Evolutionary conservation across 768 basidiomycete species (phyloP), one percentile per base, ranked within the genome.

Genomic region (Sutorius australiensis): DNA sequence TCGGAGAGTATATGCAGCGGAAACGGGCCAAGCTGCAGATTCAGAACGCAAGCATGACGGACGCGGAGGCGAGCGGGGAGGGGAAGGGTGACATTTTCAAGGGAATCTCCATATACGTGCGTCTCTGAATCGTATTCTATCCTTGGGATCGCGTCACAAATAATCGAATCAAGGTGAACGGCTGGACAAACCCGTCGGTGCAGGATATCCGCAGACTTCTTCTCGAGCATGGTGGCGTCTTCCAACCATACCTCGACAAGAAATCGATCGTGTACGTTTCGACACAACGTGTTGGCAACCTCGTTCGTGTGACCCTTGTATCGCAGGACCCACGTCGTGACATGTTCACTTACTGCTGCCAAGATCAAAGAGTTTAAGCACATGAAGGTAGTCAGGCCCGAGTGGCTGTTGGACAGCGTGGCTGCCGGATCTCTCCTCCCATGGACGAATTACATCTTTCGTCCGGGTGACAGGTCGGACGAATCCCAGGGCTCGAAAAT

Each of bases 11-110:
- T 64, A 92, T 97, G 91, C 70, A 77, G 3, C 77, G 93, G 54
- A 98, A 98, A 72, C 82, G 95, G 3, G 86, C 88, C 30, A 98
- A 98, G 68, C 68, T 98, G 45, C 89, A 89, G 60, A 83, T 92
- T 5, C 89, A 93, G 71, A 91, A 92, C 55, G 65, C 66, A 32
- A 67, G 70, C 50, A 62, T 79, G 34, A 62, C 78, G 33, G 64
- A 68, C 27, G 54, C 61, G 19, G 66, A 46, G 19, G 59, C 57
- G 14, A 53, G 57, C 30, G 53, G 46, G 3, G 56, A 60, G 8
- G 56, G 38, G 17, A 70, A 70, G 34, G 77, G 75, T 37, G 66
- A 74, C 52, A 80, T 97, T 33, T 92, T 98, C 59, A 70, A 76
- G 30, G 90, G 86, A 0, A 59, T 95, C 27, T 75, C 86, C 0